Evolutionary conservation across 106 monocot genomes (phyloP).

Genomic region (Dendrobium chrysotoxum): DNA sequence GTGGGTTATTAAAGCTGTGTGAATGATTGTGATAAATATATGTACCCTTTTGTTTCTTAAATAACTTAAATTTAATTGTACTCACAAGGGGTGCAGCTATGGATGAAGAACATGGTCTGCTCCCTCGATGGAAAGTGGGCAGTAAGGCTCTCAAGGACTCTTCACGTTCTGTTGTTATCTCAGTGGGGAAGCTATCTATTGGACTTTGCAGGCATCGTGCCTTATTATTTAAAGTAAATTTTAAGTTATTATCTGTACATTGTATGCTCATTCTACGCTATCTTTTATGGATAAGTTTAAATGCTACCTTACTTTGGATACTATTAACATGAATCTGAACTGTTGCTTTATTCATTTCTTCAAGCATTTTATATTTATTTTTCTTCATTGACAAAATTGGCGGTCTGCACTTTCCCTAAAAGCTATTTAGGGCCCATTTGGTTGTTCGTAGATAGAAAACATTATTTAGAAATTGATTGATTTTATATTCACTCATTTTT

Average conservation of each 20-base stretch:
- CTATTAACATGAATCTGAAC: not conserved
- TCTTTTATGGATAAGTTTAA: not conserved
- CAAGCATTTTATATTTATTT: not conserved
- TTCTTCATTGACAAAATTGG: not conserved
- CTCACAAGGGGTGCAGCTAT: constrained; percentile 64
- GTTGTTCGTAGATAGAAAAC: not conserved
- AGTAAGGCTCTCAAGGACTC: constrained; percentile 35
- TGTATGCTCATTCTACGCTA: not conserved
- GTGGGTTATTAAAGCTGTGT: constrained; percentile 28
- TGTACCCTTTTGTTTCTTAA: not conserved
- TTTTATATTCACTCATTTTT: not conserved
- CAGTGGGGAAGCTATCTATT: constrained; percentile 63
- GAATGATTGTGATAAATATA: not conserved
- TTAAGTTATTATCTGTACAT: constrained; percentile 1
- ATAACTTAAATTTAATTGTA: constrained; percentile 16
- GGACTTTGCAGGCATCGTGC: constrained; percentile 92
- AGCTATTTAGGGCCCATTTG: not conserved
- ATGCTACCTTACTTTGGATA: not conserved
- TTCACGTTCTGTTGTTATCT: constrained; percentile 63
- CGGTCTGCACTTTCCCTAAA: not conserved
- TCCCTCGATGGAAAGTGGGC: constrained; percentile 56
- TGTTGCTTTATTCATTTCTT: not conserved
- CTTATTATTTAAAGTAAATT: constrained; percentile 78
- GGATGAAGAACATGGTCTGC: constrained; percentile 49
- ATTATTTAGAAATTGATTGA: not conserved